Base-by-base conservation (phyloP, 2,329 filamentous ascomycete genomes). In the Coniochaeta prunicola region DNA sequence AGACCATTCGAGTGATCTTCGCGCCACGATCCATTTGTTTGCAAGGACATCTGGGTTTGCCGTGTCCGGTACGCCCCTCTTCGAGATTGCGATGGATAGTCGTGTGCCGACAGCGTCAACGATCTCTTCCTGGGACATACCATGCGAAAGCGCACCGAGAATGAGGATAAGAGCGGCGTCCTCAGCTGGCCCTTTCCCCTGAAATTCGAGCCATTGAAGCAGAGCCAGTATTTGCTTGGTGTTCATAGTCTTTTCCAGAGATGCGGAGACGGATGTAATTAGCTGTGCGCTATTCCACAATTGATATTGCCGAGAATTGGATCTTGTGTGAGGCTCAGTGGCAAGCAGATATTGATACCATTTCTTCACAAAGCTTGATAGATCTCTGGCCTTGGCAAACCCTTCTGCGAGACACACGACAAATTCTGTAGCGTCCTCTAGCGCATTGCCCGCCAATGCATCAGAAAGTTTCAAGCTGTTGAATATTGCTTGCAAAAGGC, bases 331-430 rank as follows among this genome's bases (percentile, higher is more conserved):
- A 17, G 61, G 38, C 19, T 75, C 71, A 17, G 69, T 66, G 15
- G 71, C 66, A 38, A 69, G 71, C 1, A 80, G 69, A 59, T 78
- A 73, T 45, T 70, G 64, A 54, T 73, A 77, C 80, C 80, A 83
- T 1, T 76, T 66, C 54, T 73, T 73, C 60, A 82, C 60, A 59
- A 82, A 82, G 5, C 72, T 70, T 0, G 76, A 67, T 13, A 81
- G 66, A 58, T 77, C 75, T 57, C 78, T 76, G 12, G 71, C 73
- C 5, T 70, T 75, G 8, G 73, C 74, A 61, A 76, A 80, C 0
- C 78, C 77, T 57, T 74, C 68, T 1, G 76, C 73, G 21, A 82
- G 72, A 1, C 75, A 69, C 2, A 71, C 68, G 3, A 81, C 69
- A 4, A 80, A 74, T 12, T 71, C 65, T 4, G 65, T 38, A n/a